Evolutionary conservation across 441 rosid species (phyloP), one percentile per base, ranked within the genome.

Genomic region (Croton laevigatus): DNA sequence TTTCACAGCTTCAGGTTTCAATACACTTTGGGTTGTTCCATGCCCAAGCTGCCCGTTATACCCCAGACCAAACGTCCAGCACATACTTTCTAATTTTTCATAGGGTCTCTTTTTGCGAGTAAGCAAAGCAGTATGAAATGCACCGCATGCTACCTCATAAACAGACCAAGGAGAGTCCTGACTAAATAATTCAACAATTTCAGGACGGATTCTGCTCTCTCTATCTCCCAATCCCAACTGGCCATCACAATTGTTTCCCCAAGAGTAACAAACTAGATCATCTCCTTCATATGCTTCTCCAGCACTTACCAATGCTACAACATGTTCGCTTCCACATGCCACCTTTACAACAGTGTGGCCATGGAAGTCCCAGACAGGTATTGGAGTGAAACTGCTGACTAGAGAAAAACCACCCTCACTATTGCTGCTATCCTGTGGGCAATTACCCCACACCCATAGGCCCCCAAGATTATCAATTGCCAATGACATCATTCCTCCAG

Each of bases 41-140:
- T 78, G 93, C 62, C 98, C 98, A 10, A 94, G 94, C 77, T 94
- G 98, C 59, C 95, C 98, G 52, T 81, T 89, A 45, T 89, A 91
- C 32, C 98, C 98, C 52, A 87, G 90, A n/a, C 98, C 98, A 65
- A 87, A 88, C 10, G 97, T 89, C 97, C 94, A 89, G 82, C 98
- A 94, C 37, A 67, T 62, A 72, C 91, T 87, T 73, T 81, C 84
- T 54, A 75, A 65, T 27, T 73, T 68, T 73, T 82, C 89, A 48
- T 63, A 70, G 2, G 84, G 83, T 78, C 81, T 76, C 83, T 82
- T 89, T 67, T 54, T 87, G 19, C 17, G 79, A 38, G 97, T 68
- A 17, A 94, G 91, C 71, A 91, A 80, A 62, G 95, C 93, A 40
- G 98, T 94, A 82, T 94, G 97, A 69, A 80, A 89, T 60, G 97